Percentiles rank a stretch among this genome's conserved stretches.
phyloP scores from a whole-genome alignment of 768 basidiomycete genomes.

The Atractiella rhizophila region DNA sequence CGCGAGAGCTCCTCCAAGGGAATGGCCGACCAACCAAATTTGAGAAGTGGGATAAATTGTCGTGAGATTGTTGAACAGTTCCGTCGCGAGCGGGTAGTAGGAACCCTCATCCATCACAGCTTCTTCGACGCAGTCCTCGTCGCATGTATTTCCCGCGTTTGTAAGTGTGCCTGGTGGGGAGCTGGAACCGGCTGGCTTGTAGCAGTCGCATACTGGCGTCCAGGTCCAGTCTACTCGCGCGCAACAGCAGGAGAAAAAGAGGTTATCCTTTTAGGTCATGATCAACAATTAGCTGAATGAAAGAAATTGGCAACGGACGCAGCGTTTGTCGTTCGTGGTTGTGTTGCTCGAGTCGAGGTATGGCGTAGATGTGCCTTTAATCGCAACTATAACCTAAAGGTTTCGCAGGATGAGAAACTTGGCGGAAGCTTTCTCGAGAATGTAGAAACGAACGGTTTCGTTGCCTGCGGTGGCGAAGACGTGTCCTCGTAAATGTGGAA shows the following conservation, averaged over 20 bases:
- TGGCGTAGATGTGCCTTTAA: slow-evolving; percentile 73
- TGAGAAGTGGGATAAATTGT: slow-evolving; percentile 68
- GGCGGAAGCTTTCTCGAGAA: no score
- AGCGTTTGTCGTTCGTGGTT: slow-evolving; percentile 61
- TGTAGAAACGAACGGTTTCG: no score
- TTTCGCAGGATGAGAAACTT: no score
- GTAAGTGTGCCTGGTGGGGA: no score
- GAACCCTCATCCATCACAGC: slow-evolving; percentile 55
- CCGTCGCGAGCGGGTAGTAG: slow-evolving; percentile 66
- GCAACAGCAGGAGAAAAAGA: slow-evolving; percentile 83
- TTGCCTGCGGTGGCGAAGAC: slow-evolving; percentile 75
- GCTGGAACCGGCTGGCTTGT: no score
- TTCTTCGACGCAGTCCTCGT: slow-evolving; percentile 51
- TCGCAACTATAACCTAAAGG: slow-evolving; percentile 48
- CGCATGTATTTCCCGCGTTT: slow-evolving; percentile 31
- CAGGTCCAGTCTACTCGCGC: slow-evolving; percentile 83
- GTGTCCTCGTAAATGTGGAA: slow-evolving; percentile 79
- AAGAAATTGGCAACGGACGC: no score
- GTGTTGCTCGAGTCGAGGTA: slow-evolving; percentile 28
- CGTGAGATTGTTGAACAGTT: slow-evolving; percentile 74
- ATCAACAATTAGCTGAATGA: no score
- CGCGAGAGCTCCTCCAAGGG: slow-evolving; percentile 63
- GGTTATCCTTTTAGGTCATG: slow-evolving; percentile 84
- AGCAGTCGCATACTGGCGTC: slow-evolving; percentile 77
- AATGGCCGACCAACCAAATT: slow-evolving; percentile 63